Evolutionary conservation across 1,284 basidiomycete species (phyloP).

Genomic region (Ceratobasidium sp.): DNA sequence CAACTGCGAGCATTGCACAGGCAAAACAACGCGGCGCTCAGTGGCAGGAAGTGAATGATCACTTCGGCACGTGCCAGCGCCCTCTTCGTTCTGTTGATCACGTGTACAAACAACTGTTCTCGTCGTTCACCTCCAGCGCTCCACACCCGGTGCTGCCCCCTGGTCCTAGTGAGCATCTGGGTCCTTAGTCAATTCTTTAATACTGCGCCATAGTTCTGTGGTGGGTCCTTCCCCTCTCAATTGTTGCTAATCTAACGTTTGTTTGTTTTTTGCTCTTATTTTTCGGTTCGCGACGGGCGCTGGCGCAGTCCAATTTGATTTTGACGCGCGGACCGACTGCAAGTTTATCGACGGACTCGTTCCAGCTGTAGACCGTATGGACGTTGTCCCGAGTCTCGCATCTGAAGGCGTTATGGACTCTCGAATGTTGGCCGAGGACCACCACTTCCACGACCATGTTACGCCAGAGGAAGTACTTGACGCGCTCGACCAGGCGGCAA

Average conservation of each 20-base stretch:
- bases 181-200: neutral
- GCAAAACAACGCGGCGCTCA: neutral
- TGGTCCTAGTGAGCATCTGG: neutral
- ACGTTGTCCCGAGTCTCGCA: neutral
- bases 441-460: neutral
- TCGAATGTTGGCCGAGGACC: neutral
- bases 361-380: neutral
- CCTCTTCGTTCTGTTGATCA: neutral
- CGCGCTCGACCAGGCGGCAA: conserved; percentile 1
- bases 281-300: neutral
- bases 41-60: conserved; percentile 22
- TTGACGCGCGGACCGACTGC: conserved; percentile 7
- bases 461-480: neutral
- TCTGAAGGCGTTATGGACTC: neutral
- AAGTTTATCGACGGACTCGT: neutral
- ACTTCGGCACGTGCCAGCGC: conserved; percentile 13
- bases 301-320: neutral
- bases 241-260: neutral
- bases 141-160: neutral
- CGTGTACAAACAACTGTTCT: conserved; percentile 21
- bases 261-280: neutral
- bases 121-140: conserved; percentile 16
- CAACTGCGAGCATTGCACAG: conserved; percentile 27
- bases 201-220: neutral
- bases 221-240: neutral